phyloP scores from a whole-genome alignment of 805 yeast species.

The Cyberlindnera maritima region DNA sequence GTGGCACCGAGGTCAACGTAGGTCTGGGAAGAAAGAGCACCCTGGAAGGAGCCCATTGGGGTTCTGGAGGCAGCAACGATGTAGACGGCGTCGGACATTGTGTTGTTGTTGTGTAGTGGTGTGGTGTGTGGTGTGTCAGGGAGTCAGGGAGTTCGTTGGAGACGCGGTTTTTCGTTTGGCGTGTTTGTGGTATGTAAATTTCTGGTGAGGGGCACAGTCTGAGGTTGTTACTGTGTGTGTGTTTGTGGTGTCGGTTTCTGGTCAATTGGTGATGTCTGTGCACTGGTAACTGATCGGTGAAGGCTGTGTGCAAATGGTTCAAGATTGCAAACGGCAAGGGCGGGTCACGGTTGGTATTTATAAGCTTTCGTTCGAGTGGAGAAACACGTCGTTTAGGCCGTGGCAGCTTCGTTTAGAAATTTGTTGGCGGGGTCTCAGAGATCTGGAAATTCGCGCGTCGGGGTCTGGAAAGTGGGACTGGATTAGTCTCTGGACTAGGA shows the following conservation, averaged over 20 bases:
- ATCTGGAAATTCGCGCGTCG: neutral
- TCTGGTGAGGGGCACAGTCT: no score
- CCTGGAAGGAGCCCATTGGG: constrained; percentile 94
- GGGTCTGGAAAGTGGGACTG: neutral
- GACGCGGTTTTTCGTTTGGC: neutral
- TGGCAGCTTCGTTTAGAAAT: neutral
- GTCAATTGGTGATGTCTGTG: no score
- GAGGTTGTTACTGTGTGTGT: neutral
- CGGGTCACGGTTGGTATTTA: neutral
- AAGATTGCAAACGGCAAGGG: neutral
- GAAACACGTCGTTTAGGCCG: neutral
- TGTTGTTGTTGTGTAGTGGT: constrained; percentile 1
- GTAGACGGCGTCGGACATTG: constrained; percentile 55
- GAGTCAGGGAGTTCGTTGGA: neutral
- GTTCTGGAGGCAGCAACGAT: constrained; percentile 92
- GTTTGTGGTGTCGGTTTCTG: neutral
- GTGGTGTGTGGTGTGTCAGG: neutral
- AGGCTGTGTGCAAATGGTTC: no score
- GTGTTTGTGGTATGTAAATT: neutral
- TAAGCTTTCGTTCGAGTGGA: neutral
- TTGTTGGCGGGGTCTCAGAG: no score
- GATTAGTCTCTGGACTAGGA: no score
- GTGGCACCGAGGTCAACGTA: constrained; percentile 88
- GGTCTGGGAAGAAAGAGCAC: constrained; percentile 67
- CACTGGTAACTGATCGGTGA: no score